Percentiles rank a stretch among this genome's conserved stretches.
Conservation (phyloP, 352 stramenopile species). For the Phytophthora pistaciae region DNA sequence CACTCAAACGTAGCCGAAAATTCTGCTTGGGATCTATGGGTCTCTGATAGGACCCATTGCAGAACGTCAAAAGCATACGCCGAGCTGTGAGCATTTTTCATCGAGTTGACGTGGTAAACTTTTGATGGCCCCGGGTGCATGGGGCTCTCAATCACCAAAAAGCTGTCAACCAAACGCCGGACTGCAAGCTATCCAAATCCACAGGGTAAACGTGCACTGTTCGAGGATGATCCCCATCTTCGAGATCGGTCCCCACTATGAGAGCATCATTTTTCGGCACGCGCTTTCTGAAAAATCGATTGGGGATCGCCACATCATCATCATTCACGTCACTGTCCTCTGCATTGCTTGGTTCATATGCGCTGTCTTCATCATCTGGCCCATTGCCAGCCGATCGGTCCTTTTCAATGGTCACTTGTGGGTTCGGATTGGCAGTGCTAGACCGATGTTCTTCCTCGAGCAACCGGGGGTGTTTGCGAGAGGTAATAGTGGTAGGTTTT, state of each 20-base stretch:
- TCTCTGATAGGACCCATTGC: not conserved
- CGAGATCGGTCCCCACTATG: not conserved
- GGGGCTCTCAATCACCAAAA: not conserved
- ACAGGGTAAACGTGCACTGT: not conserved
- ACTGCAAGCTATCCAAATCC: not conserved
- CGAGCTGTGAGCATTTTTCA: not conserved
- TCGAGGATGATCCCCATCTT: not conserved
- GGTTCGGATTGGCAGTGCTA: not conserved
- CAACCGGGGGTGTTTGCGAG: no score
- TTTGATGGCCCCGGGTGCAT: not conserved
- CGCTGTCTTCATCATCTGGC: not conserved
- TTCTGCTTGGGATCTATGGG: not conserved
- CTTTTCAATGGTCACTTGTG: not conserved
- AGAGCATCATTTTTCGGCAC: not conserved
- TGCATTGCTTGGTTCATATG: not conserved
- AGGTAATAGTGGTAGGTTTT: no score
- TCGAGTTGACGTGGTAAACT: conserved; percentile 3
- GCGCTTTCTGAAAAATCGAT: not conserved
- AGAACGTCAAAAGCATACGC: not conserved
- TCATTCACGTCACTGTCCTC: not conserved
- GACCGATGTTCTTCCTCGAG: no score
- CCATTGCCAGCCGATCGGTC: not conserved
- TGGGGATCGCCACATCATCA: not conserved
- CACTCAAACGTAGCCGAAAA: not conserved
- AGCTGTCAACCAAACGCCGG: not conserved